Base-by-base conservation (phyloP, 345 rosid genomes). In the Rhodamnia rubescens region DNA sequence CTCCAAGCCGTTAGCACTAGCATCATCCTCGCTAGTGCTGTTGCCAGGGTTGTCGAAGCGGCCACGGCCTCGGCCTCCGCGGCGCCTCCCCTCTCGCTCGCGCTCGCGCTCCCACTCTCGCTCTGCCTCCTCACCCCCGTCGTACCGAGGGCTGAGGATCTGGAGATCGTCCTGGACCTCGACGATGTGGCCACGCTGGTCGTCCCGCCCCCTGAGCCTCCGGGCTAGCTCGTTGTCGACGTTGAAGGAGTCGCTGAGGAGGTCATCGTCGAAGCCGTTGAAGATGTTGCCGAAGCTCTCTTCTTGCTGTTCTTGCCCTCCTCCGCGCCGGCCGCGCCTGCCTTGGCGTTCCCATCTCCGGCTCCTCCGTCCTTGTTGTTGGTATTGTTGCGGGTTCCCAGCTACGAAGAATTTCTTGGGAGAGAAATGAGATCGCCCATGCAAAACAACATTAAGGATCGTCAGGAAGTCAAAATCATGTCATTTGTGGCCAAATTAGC, bases 171-270 rank as follows among this genome's bases (percentile, higher is more conserved):
- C 84, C 81, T 83, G 85, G 40, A 89, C 91, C 11, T 85, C 42
- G 13, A 95, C 86, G 27, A 95, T 93, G 87, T 88, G 89, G 85
- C 98, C 98, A 75, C 92, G 91, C 83, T 83, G 64, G n/a, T 88
- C 93, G 2, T 83, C 82, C 32, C 87, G 83, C 59, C 84, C 89
- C 88, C 87, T 91, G 4, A 95, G 58, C 87, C 86, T 87, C 83
- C 58, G 89, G 26, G 93, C 95, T n/a, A 92, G 91, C 57, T 89
- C 82, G 6, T 78, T 26, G 83, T 92, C 89, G 52, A 93, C 88
- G 26, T 90, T 88, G 87, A 93, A 90, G n/a, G 92, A 88, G 29
- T 90, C 92, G 0, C 93, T 89, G 44, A 95, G 40, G 20, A 88
- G 9, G 36, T 82, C 53, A 27, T 83, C 86, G 32, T 86, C 87